Conservation (phyloP, 2,329 filamentous ascomycete genomes). For the Fragosphaeria purpurea region DNA sequence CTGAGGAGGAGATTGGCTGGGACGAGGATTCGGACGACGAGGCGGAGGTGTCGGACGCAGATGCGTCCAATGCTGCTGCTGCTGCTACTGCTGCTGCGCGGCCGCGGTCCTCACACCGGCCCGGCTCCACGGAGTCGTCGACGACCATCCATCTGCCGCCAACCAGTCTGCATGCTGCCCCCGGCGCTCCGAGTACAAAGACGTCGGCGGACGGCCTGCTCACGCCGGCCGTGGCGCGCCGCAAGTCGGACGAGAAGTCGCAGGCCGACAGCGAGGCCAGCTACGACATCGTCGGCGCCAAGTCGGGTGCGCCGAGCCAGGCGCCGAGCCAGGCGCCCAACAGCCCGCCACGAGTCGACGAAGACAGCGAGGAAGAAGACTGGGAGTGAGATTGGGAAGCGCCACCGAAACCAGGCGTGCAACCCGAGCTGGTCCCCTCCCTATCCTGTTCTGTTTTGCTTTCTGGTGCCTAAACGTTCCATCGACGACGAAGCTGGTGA, state of each 20-base stretch:
- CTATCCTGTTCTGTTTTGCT: too few species aligned
- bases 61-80: not conserved
- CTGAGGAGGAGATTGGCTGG: slow-evolving; percentile 63
- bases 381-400: slow-evolving; percentile 48
- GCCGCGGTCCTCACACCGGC: slow-evolving; percentile 20
- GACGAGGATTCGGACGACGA: slow-evolving; percentile 45
- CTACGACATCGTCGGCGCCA: slow-evolving; percentile 82
- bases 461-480: too few species aligned
- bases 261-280: slow-evolving; percentile 89
- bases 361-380: slow-evolving; percentile 61
- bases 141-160: slow-evolving; percentile 47
- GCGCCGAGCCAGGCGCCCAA: slow-evolving; percentile 67
- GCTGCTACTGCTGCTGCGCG: not conserved
- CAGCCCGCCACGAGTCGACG: slow-evolving; percentile 47
- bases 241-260: slow-evolving; percentile 77
- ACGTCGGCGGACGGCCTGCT: slow-evolving; percentile 27
- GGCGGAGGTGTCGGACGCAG: slow-evolving; percentile 12
- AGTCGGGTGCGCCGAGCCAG: slow-evolving; percentile 67
- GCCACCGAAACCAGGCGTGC: too few species aligned
- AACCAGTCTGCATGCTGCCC: too few species aligned
- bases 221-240: slow-evolving; percentile 51
- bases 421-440: too few species aligned
- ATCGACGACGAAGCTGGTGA: too few species aligned
- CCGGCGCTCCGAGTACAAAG: not conserved
- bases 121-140: slow-evolving; percentile 45